Percentiles rank a stretch among this genome's conserved stretches.
These are phyloP conservation scores for Jaenimonas drosophilae DNA, from an alignment of 208 protist genomes.

Conservation along the genomic window DNA sequence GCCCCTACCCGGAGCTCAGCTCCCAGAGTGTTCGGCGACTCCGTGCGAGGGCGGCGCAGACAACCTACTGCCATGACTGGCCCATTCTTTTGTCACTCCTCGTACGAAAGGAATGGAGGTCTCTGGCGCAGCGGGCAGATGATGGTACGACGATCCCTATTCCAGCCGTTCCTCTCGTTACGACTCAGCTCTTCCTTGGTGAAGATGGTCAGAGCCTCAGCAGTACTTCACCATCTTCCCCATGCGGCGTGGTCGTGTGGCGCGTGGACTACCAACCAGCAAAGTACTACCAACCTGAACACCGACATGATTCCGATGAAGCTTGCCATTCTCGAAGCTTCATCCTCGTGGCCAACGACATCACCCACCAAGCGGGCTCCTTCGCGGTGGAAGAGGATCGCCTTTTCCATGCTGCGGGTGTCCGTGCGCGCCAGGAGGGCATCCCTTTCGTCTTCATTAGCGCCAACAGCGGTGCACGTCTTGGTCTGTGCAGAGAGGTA, in stretches of 20 bases:
- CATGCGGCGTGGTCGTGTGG: slow-evolving; percentile 98
- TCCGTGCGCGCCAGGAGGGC: slow-evolving; percentile 68
- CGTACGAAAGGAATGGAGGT: slow-evolving; percentile 72
- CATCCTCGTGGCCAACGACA: slow-evolving; percentile 98
- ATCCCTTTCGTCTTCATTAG: slow-evolving; percentile 96
- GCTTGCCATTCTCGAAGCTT: slow-evolving; percentile 82
- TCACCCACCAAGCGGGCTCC: slow-evolving; percentile 94
- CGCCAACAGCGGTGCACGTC: slow-evolving; percentile 95
- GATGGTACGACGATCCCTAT: slow-evolving; percentile 14
- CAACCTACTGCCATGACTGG: slow-evolving; percentile 96
- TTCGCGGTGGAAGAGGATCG: slow-evolving; percentile 94
- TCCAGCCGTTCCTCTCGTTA: slow-evolving; percentile 25
- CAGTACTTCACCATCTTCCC: too few species aligned
- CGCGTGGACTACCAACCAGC: slow-evolving; percentile 84
- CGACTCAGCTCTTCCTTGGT: slow-evolving; percentile 48
- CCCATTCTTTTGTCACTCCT: slow-evolving; percentile 82
- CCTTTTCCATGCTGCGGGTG: slow-evolving; percentile 86
- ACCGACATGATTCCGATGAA: too few species aligned
- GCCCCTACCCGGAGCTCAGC: slow-evolving; percentile 68
- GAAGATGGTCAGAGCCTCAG: too few species aligned
- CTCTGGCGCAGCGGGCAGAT: slow-evolving; percentile 26
- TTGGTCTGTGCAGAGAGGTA: slow-evolving; percentile 93
- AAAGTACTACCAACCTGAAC: slow-evolving; percentile 47
- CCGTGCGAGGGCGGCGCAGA: slow-evolving; percentile 70
- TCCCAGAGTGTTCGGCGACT: slow-evolving; percentile 67